These are phyloP conservation scores for Alternaria conjuncta DNA, from an alignment of 2,329 filamentous ascomycete genomes.

Conservation along the genomic window DNA sequence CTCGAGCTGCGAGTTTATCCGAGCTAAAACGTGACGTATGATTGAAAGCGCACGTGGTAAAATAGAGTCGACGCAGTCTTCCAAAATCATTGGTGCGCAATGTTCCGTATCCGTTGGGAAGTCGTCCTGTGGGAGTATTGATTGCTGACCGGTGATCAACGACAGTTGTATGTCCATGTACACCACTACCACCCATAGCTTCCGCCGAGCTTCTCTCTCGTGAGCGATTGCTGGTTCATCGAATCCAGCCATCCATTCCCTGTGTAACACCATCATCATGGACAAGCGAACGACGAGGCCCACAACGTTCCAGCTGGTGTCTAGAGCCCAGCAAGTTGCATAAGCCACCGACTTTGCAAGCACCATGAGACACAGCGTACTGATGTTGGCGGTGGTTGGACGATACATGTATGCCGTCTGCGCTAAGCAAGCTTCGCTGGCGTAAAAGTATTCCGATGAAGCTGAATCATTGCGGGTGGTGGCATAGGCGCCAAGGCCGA, in stretches of 20 bases:
- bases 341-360: slow-evolving; percentile 31
- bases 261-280: slow-evolving; percentile 26
- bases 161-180: background rate
- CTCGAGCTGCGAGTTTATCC: background rate
- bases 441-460: slow-evolving; percentile 25
- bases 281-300: slow-evolving; percentile 25
- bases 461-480: background rate
- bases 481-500: slow-evolving; percentile 28
- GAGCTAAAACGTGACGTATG: background rate
- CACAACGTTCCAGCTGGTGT: slow-evolving; percentile 29
- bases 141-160: background rate
- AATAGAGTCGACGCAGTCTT: background rate
- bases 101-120: background rate
- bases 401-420: slow-evolving; percentile 29
- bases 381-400: slow-evolving; percentile 17
- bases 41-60: background rate
- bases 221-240: background rate
- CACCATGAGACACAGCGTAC: slow-evolving; percentile 28
- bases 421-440: slow-evolving; percentile 29
- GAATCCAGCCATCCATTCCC: slow-evolving; percentile 18
- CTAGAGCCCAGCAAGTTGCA: slow-evolving; percentile 31
- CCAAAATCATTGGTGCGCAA: background rate
- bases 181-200: background rate
- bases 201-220: background rate
- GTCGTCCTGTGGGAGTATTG: background rate